Percentiles rank a stretch among this genome's conserved stretches.
Conservation (phyloP, 441 rosid genomes). For the Populus hybrid region DNA sequence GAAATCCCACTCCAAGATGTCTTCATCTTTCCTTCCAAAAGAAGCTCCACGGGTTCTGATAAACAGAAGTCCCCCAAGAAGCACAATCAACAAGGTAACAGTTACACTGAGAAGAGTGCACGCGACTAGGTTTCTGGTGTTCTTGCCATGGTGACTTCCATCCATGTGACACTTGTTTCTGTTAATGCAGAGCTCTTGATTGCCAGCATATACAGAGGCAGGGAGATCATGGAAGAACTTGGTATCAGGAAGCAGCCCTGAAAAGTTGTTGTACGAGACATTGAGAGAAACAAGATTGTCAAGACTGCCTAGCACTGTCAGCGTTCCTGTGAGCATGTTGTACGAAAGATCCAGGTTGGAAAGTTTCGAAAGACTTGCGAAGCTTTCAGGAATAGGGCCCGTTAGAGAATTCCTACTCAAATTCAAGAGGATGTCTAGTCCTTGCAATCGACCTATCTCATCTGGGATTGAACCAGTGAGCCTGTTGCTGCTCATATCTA, state of each 20-base stretch:
- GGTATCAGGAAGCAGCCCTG: conserved; percentile 56
- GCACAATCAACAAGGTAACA: conserved; percentile 30
- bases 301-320: conserved; percentile 38
- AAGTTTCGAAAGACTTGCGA: conserved; percentile 54
- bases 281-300: conserved; percentile 61
- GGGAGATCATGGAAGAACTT: conserved; percentile 58
- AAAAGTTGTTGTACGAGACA: conserved; percentile 54
- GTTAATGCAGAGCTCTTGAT: conserved; percentile 47
- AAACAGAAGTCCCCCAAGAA: conserved; percentile 31
- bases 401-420: conserved; percentile 57
- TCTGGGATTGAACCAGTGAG: conserved; percentile 51
- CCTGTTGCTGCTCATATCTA: conserved; percentile 61
- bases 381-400: conserved; percentile 56
- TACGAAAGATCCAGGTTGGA: conserved; percentile 63
- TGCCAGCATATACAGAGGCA: conserved; percentile 41
- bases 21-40: conserved; percentile 24
- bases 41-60: conserved; percentile 34
- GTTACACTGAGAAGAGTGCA: conserved; percentile 41
- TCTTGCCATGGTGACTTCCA: conserved; percentile 23
- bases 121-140: conserved; percentile 34
- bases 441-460: conserved; percentile 52
- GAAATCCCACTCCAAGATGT: conserved; percentile 41
- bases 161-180: conserved; percentile 28
- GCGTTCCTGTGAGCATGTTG: conserved; percentile 57
- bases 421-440: conserved; percentile 58